Conservation (phyloP, 148 eudicot species). For the Amaranthus hypochondriacus region DNA sequence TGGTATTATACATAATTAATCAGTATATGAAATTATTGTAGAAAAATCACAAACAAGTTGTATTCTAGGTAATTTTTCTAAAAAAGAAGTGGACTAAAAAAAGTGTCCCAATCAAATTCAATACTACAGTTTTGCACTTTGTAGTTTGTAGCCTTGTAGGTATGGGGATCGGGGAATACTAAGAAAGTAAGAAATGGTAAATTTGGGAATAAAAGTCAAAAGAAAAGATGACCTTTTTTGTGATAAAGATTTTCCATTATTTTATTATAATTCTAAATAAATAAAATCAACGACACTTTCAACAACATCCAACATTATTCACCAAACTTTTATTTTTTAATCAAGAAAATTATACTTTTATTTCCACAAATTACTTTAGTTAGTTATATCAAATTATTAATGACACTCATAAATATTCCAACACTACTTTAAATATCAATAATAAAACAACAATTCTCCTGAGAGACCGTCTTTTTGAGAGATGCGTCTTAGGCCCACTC, state of each 20-base stretch:
- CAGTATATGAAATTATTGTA: no score
- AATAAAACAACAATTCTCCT: background rate
- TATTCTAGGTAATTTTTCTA: no score
- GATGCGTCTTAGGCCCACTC: no score
- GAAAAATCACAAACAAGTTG: no score
- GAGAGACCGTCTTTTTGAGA: background rate
- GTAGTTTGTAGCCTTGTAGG: no score
- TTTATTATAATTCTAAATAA: conserved; percentile 12
- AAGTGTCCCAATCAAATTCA: no score
- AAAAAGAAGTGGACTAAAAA: no score
- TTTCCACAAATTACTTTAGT: background rate
- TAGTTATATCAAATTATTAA: background rate
- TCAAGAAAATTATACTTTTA: background rate
- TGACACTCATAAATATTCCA: background rate
- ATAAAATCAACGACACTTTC: conserved; percentile 6
- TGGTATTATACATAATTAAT: no score
- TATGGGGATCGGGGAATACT: background rate
- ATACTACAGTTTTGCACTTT: no score
- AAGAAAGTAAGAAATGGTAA: background rate
- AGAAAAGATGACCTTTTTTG: conserved; percentile 5
- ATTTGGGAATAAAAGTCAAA: conserved; percentile 8
- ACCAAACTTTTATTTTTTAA: background rate
- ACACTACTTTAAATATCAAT: background rate
- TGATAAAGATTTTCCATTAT: conserved; percentile 7
- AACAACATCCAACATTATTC: background rate